phyloP scores from a whole-genome alignment of 2,329 filamentous ascomycete genomes.

The Ceratocystis cubensis region DNA sequence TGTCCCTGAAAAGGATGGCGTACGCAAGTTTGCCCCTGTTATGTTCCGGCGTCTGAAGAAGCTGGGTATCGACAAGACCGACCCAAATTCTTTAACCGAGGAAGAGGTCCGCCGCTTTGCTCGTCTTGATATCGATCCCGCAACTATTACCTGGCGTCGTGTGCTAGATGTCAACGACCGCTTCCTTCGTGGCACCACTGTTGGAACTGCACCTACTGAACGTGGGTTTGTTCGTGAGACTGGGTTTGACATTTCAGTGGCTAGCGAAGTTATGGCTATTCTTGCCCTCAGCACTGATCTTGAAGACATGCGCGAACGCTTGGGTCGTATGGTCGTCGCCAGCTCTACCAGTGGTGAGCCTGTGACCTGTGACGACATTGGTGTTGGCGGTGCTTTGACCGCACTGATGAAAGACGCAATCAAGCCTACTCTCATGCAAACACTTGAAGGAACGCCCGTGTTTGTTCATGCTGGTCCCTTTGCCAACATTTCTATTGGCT shows the following conservation, averaged over 20 bases:
- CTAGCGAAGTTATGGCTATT: slow-evolving; percentile 97
- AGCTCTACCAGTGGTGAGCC: slow-evolving; percentile 76
- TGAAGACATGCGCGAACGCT: slow-evolving; percentile 77
- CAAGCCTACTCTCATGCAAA: slow-evolving; percentile 99
- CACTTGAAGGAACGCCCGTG: slow-evolving; percentile 88
- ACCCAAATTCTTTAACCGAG: slow-evolving; percentile 78
- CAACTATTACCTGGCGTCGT: slow-evolving; percentile 93
- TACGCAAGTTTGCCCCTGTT: slow-evolving; percentile 71
- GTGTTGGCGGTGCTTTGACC: slow-evolving; percentile 79
- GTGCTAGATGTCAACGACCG: slow-evolving; percentile 96
- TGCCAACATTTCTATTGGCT: slow-evolving; percentile 95
- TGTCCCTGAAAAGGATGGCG: slow-evolving; percentile 80
- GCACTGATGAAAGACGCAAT: slow-evolving; percentile 96
- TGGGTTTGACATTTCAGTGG: slow-evolving; percentile 94
- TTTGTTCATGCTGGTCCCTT: slow-evolving; percentile 97
- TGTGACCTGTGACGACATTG: slow-evolving; percentile 91
- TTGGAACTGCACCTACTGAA: slow-evolving; percentile 80
- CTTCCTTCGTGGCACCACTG: slow-evolving; percentile 76
- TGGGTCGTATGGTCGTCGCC: slow-evolving; percentile 91
- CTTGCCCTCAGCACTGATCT: slow-evolving; percentile 83
- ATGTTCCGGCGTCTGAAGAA: slow-evolving; percentile 93
- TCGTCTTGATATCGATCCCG: slow-evolving; percentile 89
- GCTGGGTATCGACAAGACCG: slow-evolving; percentile 87
- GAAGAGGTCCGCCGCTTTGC: slow-evolving; percentile 83
- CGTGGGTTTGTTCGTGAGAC: slow-evolving; percentile 80